phyloP scores from a whole-genome alignment of 306 rosid genomes.

The Mimosa pudica region DNA sequence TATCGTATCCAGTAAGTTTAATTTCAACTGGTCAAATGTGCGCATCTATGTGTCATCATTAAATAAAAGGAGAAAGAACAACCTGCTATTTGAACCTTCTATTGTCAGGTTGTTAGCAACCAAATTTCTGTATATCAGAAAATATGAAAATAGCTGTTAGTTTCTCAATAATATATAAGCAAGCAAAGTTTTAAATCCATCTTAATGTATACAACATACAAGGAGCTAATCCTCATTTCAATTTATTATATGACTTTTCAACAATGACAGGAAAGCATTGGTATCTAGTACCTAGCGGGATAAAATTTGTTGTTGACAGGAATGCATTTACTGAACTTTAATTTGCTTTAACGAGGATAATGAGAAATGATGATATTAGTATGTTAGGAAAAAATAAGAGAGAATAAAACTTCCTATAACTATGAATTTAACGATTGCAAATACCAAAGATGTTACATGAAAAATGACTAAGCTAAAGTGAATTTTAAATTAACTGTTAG shows the following conservation, averaged over 20 bases:
- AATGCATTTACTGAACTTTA: constrained; percentile 9
- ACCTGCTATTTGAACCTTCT: constrained; percentile 62
- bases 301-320: background rate
- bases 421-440: background rate
- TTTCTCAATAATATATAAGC: constrained; percentile 30
- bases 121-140: constrained; percentile 57
- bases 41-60: background rate
- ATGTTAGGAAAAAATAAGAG: background rate
- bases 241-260: background rate
- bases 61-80: constrained; percentile 15
- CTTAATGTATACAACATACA: background rate
- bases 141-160: constrained; percentile 24
- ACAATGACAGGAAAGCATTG: constrained; percentile 9
- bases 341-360: background rate
- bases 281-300: too few species aligned
- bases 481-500: background rate
- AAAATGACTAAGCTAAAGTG: background rate
- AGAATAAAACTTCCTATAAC: background rate
- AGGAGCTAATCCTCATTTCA: background rate
- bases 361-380: background rate
- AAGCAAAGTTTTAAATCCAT: too few species aligned
- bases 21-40: background rate
- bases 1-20: background rate
- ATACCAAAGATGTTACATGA: background rate
- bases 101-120: constrained; percentile 77